phyloP scores from a whole-genome alignment of 2,329 filamentous ascomycete genomes.

The Thyridium curvatum region DNA sequence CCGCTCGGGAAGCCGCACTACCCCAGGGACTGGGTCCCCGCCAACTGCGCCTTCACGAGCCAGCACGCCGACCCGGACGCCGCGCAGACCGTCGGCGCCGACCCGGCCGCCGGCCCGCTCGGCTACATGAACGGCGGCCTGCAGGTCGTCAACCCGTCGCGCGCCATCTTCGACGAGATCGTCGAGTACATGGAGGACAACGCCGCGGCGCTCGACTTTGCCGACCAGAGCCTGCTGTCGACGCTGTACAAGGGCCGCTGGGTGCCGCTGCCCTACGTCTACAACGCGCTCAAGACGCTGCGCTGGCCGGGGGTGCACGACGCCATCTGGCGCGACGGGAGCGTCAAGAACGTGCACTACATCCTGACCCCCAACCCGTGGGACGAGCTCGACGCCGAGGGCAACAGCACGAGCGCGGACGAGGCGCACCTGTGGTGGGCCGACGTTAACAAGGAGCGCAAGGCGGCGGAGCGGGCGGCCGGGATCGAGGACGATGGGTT shows the following conservation, averaged over 20 bases:
- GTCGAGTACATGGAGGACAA: conserved; percentile 39
- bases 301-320: conserved; percentile 40
- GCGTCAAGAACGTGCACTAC: conserved; percentile 56
- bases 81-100: conserved; percentile 38
- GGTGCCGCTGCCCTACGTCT: conserved; percentile 52
- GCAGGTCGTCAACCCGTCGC: conserved; percentile 48
- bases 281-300: conserved; percentile 59
- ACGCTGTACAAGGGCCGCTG: conserved; percentile 49
- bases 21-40: conserved; percentile 59
- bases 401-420: conserved; percentile 35
- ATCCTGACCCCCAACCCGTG: conserved; percentile 55
- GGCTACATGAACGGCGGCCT: conserved; percentile 52
- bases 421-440: conserved; percentile 53
- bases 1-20: conserved; percentile 74
- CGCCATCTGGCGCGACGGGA: conserved; percentile 50
- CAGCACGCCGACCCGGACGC: conserved; percentile 27
- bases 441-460: conserved; percentile 33
- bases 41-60: conserved; percentile 52
- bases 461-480: conserved; percentile 7
- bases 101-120: conserved; percentile 38
- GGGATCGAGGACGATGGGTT: conserved; percentile 10
- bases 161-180: conserved; percentile 41
- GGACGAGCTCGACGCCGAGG: conserved; percentile 42
- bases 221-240: conserved; percentile 53
- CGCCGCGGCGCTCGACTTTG: conserved; percentile 45